Base-by-base conservation (phyloP, 2,329 filamentous ascomycete species). In the Pseudogymnoascus sp. region DNA sequence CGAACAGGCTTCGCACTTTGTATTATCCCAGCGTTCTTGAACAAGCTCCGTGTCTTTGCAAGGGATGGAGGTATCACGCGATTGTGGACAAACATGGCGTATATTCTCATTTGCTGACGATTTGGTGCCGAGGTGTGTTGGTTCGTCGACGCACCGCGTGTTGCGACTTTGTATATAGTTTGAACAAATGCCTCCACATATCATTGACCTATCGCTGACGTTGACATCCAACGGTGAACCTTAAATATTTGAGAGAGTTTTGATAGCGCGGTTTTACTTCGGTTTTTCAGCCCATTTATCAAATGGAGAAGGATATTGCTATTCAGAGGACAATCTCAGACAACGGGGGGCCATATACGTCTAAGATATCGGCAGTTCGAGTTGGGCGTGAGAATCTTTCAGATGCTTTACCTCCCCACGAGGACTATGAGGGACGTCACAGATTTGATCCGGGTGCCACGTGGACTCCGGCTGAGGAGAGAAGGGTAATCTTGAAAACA, bases 391-490 rank as follows among this genome's bases (percentile, higher is more conserved):
- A 68, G 59, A 66, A 75, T 25, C 69, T 74, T 1, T 63, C 70
- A 21, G 65, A 68, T 14, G 66, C 70, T 21, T 61, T 71, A 46
- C 65, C 70, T 23, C 74, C 74, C 2, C 72, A 74, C 62, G 69
- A 71, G 62, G 69, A 69, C 4, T 83, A 82, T 65, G 81, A 83
- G 67, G 79, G 81, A 1, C 69, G 73, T 8, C 80, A 83, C 70
- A 75, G 79, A 56, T 83, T 77, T 67, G 80, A 83, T 66, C 79
- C 80, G 0, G 69, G 75, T 0, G 81, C 78, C 59, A 72, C 77
- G 49, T 88, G 85, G 85, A 80, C 81, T 14, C 72, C 77, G 2
- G 77, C 78, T 36, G 85, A 88, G 68, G 85, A 88, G 73, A 79
- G 74, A 66, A 75, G 70, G 11, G 75, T 85, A 2, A 78, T 87